Base-by-base conservation (phyloP, 441 rosid species). In the Populus hybrid region DNA sequence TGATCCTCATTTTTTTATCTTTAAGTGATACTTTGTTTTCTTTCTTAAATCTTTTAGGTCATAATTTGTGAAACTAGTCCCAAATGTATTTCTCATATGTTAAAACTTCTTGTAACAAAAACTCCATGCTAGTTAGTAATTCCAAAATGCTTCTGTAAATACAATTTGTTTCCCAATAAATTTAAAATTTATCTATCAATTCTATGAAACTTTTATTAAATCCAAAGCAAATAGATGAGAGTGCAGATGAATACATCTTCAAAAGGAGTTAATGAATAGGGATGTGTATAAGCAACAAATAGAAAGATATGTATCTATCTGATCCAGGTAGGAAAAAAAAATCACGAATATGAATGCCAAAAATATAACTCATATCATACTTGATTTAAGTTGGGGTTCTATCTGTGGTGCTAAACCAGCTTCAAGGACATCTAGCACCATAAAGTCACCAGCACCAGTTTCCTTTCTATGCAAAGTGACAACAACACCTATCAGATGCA, bases 381-480 rank as follows among this genome's bases (percentile, higher is more conserved):
- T 79, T 71, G 88, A 84, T 78, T 88, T 79, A 57, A 91, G 87
- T n/a, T 89, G 93, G 78, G 80, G 83, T 73, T 91, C 89, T 74
- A 84, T 85, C 86, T 95, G 95, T 38, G 97, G 92, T 68, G 97
- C 90, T 81, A 92, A 81, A 67, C 95, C 99, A 80, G 97, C 93
- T 84, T 95, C 98, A 69, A 94, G 85, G 74, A 94, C 87, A 82
- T 91, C 97, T 80, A 86, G 83, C 86, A 94, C 99, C 78, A 87
- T 69, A 84, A 92, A 94, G 59, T 90, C 93, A 69, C 98, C 99
- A 28, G 91, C 89, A 77, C 80, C 85, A 73, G 95, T 91, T 88
- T 94, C 98, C 90, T 87, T 93, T 81, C 98, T 97, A 84, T 86
- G 95, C 84, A 96, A 81, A 64, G 97, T 95, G 67, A 89, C 94